Evolutionary conservation across 106 monocot genomes (phyloP).

Genomic region (Allium fistulosum): DNA sequence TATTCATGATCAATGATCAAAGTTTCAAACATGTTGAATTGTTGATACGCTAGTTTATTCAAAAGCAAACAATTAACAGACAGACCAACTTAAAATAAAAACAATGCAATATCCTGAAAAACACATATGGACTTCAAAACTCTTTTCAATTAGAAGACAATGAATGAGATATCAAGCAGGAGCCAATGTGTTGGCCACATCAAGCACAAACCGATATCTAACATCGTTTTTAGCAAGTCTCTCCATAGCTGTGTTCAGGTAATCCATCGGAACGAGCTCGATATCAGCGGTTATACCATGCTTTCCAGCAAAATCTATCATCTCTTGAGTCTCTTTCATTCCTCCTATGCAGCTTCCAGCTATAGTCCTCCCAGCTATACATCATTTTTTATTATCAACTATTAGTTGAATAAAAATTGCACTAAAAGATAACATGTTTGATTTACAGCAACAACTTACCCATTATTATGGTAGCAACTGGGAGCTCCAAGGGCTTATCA

Average conservation of each 20-base stretch:
- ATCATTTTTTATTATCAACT: neutral
- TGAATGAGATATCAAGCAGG: neutral
- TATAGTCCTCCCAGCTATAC: constrained; percentile 26
- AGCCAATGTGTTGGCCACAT: constrained; percentile 34
- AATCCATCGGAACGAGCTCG: constrained; percentile 33
- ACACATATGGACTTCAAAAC: too few relatives aligned
- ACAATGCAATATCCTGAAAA: too few relatives aligned
- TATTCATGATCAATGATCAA: too few relatives aligned
- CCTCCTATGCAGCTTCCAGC: constrained; percentile 42
- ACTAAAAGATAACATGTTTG: neutral
- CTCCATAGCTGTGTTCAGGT: constrained; percentile 47
- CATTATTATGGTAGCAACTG: constrained; percentile 22
- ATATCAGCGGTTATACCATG: constrained; percentile 49
- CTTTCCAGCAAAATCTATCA: constrained; percentile 39
- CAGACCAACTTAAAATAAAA: neutral
- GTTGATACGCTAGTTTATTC: too few relatives aligned
- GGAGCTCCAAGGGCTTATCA: constrained; percentile 35
- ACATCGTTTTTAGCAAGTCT: constrained; percentile 45
- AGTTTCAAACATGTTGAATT: too few relatives aligned
- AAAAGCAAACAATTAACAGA: too few relatives aligned
- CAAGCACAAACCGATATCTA: constrained; percentile 50
- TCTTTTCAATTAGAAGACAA: too few relatives aligned
- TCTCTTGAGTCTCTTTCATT: constrained; percentile 17
- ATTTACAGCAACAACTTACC: constrained; percentile 17
- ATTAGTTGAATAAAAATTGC: too few relatives aligned